A percentile compares a stretch with the other conserved stretches of the same genome.
These are phyloP conservation scores for Spinacia oleracea DNA, from an alignment of 179 eudicot genomes.

Conservation along the genomic window DNA sequence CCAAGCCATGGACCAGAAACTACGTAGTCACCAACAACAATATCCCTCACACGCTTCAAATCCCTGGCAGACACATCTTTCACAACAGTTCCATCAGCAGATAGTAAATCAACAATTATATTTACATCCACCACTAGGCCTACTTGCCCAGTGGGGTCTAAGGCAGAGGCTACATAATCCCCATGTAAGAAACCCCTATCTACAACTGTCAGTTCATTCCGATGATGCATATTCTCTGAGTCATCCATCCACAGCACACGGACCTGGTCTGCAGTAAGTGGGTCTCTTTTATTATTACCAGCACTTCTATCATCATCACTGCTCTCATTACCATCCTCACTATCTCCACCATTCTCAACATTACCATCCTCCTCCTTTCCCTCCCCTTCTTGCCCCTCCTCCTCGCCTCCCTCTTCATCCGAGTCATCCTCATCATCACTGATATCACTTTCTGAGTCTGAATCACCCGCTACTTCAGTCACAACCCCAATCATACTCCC, in stretches of 20 bases:
- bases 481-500: conserved; percentile 73
- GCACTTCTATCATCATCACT: conserved; percentile 35
- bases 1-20: conserved; percentile 95
- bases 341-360: conserved; percentile 36
- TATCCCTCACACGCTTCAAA: conserved; percentile 76
- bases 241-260: conserved; percentile 89
- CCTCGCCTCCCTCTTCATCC: conserved; percentile 35
- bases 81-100: conserved; percentile 58
- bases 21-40: conserved; percentile 84
- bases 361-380: conserved; percentile 32
- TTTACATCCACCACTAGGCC: conserved; percentile 82
- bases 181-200: conserved; percentile 92
- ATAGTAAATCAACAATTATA: conserved; percentile 65
- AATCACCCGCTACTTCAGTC: conserved; percentile 95
- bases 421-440: conserved; percentile 58
- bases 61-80: conserved; percentile 60
- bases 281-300: conserved; percentile 36
- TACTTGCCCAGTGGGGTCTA: conserved; percentile 86
- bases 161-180: conserved; percentile 85
- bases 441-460: conserved; percentile 79
- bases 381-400: conserved; percentile 31
- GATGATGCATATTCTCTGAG: conserved; percentile 59
- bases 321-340: conserved; percentile 33
- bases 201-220: conserved; percentile 58
- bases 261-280: conserved; percentile 73